phyloP scores from a whole-genome alignment of 1,284 basidiomycete species.

The Papiliotrema terrestris region DNA sequence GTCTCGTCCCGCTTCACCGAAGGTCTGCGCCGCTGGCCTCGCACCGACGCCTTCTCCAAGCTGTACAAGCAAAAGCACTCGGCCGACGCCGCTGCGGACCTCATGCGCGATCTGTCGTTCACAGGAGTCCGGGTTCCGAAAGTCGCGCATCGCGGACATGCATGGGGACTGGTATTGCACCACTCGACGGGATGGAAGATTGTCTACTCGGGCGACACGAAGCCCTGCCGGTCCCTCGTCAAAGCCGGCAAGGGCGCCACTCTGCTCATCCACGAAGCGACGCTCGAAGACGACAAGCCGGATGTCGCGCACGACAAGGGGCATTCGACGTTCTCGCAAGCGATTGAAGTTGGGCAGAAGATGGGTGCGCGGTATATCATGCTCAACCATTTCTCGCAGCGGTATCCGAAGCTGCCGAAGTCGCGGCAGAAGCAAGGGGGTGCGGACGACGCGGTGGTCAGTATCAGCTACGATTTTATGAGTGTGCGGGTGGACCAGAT shows the following conservation, averaged over 20 bases:
- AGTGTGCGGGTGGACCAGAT: conserved; percentile 69
- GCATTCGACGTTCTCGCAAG: conserved; percentile 86
- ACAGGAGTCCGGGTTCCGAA: conserved; percentile 59
- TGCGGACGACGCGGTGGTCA: conserved; percentile 51
- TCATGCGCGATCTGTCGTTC: conserved; percentile 29
- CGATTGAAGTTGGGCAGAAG: conserved; percentile 70
- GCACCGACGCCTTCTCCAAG: neutral
- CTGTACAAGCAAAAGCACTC: neutral
- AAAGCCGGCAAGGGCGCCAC: conserved; percentile 66
- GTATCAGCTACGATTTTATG: conserved; percentile 77
- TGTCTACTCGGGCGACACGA: conserved; percentile 81
- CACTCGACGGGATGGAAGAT: conserved; percentile 75
- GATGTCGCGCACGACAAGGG: conserved; percentile 70
- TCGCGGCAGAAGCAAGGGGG: neutral
- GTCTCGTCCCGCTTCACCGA: neutral
- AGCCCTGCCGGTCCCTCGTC: conserved; percentile 67
- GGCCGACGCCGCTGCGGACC: neutral
- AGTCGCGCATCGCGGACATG: conserved; percentile 66
- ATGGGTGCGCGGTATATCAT: conserved; percentile 80
- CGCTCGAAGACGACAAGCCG: conserved; percentile 74
- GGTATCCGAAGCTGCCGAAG: conserved; percentile 79
- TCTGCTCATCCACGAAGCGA: conserved; percentile 89
- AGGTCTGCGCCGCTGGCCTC: conserved; percentile 8
- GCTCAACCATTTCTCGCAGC: conserved; percentile 91
- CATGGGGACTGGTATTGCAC: conserved; percentile 66